These are phyloP conservation scores for Artemisia argyi DNA, from an alignment of 129 eudicot species.

Conservation along the genomic window DNA sequence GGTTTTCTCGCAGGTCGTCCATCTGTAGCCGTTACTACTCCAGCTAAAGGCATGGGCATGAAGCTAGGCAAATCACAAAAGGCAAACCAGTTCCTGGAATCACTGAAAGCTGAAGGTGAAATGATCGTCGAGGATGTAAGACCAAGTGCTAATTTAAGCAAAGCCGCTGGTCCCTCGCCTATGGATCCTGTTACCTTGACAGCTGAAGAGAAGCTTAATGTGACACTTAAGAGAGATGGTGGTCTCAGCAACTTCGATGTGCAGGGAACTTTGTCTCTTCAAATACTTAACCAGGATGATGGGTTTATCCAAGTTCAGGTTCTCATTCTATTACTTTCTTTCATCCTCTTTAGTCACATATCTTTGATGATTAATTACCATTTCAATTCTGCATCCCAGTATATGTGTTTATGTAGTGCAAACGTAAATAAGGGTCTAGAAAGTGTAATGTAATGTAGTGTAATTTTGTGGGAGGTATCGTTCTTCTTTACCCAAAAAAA, in stretches of 20 bases:
- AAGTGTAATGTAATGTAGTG: no score
- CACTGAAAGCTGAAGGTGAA: slow-evolving; percentile 91
- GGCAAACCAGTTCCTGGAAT: slow-evolving; percentile 78
- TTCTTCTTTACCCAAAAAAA: no score
- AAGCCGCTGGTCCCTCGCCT: slow-evolving; percentile 53
- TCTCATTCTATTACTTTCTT: slow-evolving; percentile 18
- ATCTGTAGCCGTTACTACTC: slow-evolving; percentile 82
- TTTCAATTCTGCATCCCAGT: no score
- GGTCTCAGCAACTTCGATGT: slow-evolving; percentile 78
- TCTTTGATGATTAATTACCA: not conserved
- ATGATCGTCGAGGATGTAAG: slow-evolving; percentile 75
- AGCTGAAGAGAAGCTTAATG: slow-evolving; percentile 74
- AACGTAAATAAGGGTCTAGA: not conserved
- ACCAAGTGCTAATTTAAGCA: slow-evolving; percentile 50
- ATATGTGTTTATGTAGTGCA: not conserved
- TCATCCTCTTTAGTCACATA: slow-evolving; percentile 5
- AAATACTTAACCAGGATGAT: slow-evolving; percentile 75
- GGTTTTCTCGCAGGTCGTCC: slow-evolving; percentile 54
- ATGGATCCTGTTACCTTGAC: slow-evolving; percentile 77
- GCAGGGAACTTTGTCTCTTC: slow-evolving; percentile 80
- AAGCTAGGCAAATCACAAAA: slow-evolving; percentile 73
- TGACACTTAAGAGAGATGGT: slow-evolving; percentile 73
- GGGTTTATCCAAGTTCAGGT: slow-evolving; percentile 89
- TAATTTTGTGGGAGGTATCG: no score
- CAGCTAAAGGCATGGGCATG: slow-evolving; percentile 93